Conservation (phyloP, 1,139 yeast species). For the Meyerozyma guilliermondii region DNA sequence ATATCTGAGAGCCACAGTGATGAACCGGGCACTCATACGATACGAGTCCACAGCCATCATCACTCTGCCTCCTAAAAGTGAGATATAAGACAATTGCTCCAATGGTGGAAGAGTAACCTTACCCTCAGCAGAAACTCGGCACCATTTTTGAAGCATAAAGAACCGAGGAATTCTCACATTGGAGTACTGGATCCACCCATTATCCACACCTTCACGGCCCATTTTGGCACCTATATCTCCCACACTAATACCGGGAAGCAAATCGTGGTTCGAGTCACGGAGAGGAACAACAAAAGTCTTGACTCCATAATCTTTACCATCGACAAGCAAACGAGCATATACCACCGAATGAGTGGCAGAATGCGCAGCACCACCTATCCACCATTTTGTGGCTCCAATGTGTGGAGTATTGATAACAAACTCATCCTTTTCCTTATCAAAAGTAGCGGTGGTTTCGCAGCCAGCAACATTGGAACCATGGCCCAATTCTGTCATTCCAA, state of each 20-base stretch:
- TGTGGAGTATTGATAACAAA: slow-evolving; percentile 14
- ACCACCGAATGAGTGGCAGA: slow-evolving; percentile 14
- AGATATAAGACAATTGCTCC: slow-evolving; percentile 14
- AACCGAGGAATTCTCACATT: slow-evolving; percentile 13
- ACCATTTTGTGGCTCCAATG: slow-evolving; percentile 16
- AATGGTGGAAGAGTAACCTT: slow-evolving; percentile 12
- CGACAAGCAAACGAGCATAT: slow-evolving; percentile 13
- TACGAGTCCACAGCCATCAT: slow-evolving; percentile 15
- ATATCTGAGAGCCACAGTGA: slow-evolving; percentile 13
- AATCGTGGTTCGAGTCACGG: slow-evolving; percentile 12
- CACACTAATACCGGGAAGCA: slow-evolving; percentile 13
- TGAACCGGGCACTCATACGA: slow-evolving; percentile 13
- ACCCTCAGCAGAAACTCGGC: slow-evolving; percentile 12
- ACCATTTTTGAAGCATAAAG: slow-evolving; percentile 15
- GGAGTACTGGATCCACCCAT: slow-evolving; percentile 16
- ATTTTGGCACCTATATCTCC: slow-evolving; percentile 15
- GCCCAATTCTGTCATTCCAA: slow-evolving; percentile 16
- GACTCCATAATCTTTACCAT: slow-evolving; percentile 15
- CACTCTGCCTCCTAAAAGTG: slow-evolving; percentile 14
- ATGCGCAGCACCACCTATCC: slow-evolving; percentile 17
- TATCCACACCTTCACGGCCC: slow-evolving; percentile 17
- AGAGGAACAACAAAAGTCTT: slow-evolving; percentile 16
- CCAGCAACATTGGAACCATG: slow-evolving; percentile 16
- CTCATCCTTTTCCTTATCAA: slow-evolving; percentile 12
- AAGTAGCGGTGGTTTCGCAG: slow-evolving; percentile 14